Percentiles rank a stretch among this genome's conserved stretches.
Conservation (phyloP, 2,329 filamentous ascomycete genomes). For the Dactylellina haptotyla region DNA sequence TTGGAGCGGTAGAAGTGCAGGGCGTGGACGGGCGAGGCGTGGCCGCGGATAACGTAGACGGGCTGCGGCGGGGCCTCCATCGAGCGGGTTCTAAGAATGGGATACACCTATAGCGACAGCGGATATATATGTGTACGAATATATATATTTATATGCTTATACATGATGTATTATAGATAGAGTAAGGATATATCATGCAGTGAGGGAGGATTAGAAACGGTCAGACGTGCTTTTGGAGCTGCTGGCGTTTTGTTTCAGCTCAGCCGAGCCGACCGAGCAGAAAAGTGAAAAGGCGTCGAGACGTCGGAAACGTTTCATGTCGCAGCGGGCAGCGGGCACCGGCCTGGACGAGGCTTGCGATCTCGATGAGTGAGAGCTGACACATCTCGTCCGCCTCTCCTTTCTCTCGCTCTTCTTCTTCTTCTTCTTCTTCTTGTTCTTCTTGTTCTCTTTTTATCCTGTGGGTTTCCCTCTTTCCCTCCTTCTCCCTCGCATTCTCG, state of each 20-base stretch:
- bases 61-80: constrained; percentile 64
- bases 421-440: not conserved
- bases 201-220: constrained; percentile 27
- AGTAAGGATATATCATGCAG: too few species aligned
- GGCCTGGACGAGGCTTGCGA: too few species aligned
- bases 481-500: not conserved
- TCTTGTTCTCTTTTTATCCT: not conserved
- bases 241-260: constrained; percentile 50
- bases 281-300: too few species aligned
- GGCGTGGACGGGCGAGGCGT: constrained; percentile 80
- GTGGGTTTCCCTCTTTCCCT: not conserved
- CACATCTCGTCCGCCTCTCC: not conserved
- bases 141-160: too few species aligned
- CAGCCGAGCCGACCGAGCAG: too few species aligned
- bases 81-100: not conserved
- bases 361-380: constrained; percentile 24
- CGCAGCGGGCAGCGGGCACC: constrained; percentile 13
- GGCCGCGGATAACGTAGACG: constrained; percentile 81
- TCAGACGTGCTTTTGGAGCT: too few species aligned
- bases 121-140: too few species aligned
- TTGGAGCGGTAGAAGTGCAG: constrained; percentile 78
- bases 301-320: constrained; percentile 53
- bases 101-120: not conserved
- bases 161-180: too few species aligned
- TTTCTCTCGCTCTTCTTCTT: not conserved